Base-by-base conservation (phyloP, 2,329 filamentous ascomycete species). In the Aspergillus ruber region DNA sequence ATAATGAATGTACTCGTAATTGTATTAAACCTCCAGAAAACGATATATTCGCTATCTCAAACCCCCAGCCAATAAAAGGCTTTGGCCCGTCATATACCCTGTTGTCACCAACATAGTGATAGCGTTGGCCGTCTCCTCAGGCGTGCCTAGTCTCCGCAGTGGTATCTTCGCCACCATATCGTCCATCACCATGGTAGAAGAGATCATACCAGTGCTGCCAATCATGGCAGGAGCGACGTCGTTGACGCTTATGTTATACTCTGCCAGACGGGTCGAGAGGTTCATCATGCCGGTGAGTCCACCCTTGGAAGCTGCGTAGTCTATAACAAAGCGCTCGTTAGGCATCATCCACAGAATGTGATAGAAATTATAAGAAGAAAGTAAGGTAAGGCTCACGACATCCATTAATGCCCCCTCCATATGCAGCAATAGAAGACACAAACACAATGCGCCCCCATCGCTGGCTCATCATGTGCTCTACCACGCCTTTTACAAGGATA, bases 201-300 rank as follows among this genome's bases (percentile, higher is more conserved):
- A 78, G 38, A 84, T 80, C 80, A 84, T 80, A 1, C 79, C 79
- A 2, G 79, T 82, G 21, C 79, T 76, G 3, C 80, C 81, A 53
- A 85, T 84, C 81, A 85, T 84, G 3, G 82, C 82, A 0, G 82
- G 82, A 2, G 81, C 79, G n/a, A 85, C 79, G 53, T 84, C 81
- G 50, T 85, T 85, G 48, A 84, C 80, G 12, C 81, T 82, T 55
- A 85, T 82, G 27, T 81, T 81, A 54, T 74, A 74, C 47, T 75
- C 72, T 2, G 80, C 82, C 18, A 84, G 73, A 41, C 79, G 78
- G 0, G 72, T 74, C 1, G 81, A 75, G 25, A 85, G 69, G 52
- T 84, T 80, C 78, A 84, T 83, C 77, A 85, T 80, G 2, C 79
- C 78, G 4, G 77, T 79, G 50, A 85, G 62, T 2, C 81, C 82